Base-by-base conservation (phyloP, 2,329 filamentous ascomycete genomes). In the Volutella citrinella region DNA sequence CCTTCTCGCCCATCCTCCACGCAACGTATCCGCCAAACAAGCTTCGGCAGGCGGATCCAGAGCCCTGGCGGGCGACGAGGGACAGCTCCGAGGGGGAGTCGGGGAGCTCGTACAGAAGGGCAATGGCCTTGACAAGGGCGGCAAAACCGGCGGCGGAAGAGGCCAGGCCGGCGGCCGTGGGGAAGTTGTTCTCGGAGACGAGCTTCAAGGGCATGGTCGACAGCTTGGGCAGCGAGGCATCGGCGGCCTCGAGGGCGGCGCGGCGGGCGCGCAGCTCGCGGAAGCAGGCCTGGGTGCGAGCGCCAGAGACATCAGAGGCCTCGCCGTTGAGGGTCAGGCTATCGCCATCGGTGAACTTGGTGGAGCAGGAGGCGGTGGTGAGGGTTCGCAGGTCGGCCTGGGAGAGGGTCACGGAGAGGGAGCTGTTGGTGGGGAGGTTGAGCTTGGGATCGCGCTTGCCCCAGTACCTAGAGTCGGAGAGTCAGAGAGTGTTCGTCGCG, bases 141-240 rank as follows among this genome's bases (percentile, higher is more conserved):
- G 81, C 81, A 45, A 84, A 84, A 6, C 81, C 81, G 2, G 81
- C 81, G 2, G 81, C 82, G 0, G 81, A 85, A 13, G 78, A 83
- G 5, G 82, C 82, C 12, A 98, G 80, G 7, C 93, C 93, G 5
- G 93, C 93, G 17, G 93, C 93, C 4, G 93, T 98, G 45, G 93
- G 93, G 75, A 98, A 98, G 76, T 98, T 98, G 76, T 98, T 98
- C 70, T 93, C 86, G 37, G 87, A 93, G 36, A 96, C 89, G 48
- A 98, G 83, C 52, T 83, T 85, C 42, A 98, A 79, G 20, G 86
- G 80, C 54, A 85, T 72, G 32, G 72, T 60, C 10, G 88, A 86
- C 37, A 98, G 80, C 63, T 86, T 87, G 26, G 91, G 88, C n/a
- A 95, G 76, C 15, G 79, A 80, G 0, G 80, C 52, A 59, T 95